phyloP scores from a whole-genome alignment of 768 basidiomycete genomes.

The Kwoniella sp. region DNA sequence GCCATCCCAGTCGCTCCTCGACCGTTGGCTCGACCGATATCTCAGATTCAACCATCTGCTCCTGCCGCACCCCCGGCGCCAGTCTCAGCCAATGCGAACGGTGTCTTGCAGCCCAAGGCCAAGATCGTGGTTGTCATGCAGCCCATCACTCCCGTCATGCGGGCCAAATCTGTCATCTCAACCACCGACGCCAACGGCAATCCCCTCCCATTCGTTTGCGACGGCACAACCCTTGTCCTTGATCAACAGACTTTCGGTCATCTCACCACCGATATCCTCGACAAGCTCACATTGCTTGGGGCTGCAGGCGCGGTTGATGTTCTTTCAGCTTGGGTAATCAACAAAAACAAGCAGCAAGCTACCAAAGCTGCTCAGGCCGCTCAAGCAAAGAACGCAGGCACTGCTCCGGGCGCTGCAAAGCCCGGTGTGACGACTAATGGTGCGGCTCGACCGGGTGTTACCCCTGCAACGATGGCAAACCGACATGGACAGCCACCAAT shows the following conservation, averaged over 20 bases:
- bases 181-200: constrained; percentile 40
- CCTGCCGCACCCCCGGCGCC: constrained; percentile 25
- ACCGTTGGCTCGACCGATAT: constrained; percentile 23
- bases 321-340: constrained; percentile 46
- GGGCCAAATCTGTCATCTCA: constrained; percentile 35
- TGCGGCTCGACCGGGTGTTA: not conserved
- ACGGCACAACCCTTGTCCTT: constrained; percentile 39
- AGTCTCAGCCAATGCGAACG: constrained; percentile 28
- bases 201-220: constrained; percentile 47
- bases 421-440: not conserved
- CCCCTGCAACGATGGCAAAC: not conserved
- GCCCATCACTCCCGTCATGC: constrained; percentile 42
- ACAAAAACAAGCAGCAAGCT: constrained; percentile 41
- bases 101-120: constrained; percentile 34
- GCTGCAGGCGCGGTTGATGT: constrained; percentile 47
- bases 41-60: constrained; percentile 11
- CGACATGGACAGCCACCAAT: constrained; percentile 1
- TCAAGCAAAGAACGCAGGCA: constrained; percentile 7
- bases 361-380: constrained; percentile 32
- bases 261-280: constrained; percentile 40
- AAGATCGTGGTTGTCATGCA: constrained; percentile 46
- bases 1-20: constrained; percentile 26
- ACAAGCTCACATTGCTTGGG: constrained; percentile 41
- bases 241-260: constrained; percentile 47
- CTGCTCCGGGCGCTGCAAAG: not conserved